Evolutionary conservation across 2,329 filamentous ascomycete species (phyloP).

Genomic region (Aspergillus puulaauensis): DNA sequence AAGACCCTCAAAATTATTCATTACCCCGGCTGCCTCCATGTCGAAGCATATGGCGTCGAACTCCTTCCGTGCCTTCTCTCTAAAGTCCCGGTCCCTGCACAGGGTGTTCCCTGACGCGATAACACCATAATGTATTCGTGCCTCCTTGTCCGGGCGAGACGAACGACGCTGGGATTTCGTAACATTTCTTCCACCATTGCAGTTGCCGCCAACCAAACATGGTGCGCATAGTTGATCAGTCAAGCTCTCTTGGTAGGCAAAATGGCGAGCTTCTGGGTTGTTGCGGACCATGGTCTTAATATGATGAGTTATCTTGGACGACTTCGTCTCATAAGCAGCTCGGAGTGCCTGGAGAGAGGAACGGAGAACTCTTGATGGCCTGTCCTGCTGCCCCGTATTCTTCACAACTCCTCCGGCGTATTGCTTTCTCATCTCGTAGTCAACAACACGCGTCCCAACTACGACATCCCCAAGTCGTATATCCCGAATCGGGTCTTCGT

Average conservation of each 20-base stretch:
- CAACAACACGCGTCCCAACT: neutral
- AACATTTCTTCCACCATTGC: too few relatives aligned
- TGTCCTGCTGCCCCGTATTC: neutral
- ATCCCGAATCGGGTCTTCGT: neutral
- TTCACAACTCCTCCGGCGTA: neutral
- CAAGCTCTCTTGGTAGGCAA: neutral
- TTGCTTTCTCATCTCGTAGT: neutral
- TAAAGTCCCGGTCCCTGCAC: neutral
- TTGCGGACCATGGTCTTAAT: neutral
- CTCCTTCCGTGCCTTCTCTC: neutral
- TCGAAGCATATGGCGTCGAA: neutral
- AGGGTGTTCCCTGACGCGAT: neutral
- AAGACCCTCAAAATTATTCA: neutral
- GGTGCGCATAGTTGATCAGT: neutral
- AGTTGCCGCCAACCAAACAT: neutral
- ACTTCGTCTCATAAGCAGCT: neutral
- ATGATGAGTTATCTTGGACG: neutral
- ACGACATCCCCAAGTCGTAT: neutral
- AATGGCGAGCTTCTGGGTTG: fast-evolving
- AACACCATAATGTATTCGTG: neutral
- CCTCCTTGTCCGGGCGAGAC: neutral
- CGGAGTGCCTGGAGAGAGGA: neutral
- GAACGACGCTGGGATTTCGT: neutral
- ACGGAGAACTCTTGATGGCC: neutral
- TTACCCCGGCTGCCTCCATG: neutral